These are phyloP conservation scores for Panicum virgatum DNA, from an alignment of 202 grass and related monocot genomes.

Conservation along the genomic window DNA sequence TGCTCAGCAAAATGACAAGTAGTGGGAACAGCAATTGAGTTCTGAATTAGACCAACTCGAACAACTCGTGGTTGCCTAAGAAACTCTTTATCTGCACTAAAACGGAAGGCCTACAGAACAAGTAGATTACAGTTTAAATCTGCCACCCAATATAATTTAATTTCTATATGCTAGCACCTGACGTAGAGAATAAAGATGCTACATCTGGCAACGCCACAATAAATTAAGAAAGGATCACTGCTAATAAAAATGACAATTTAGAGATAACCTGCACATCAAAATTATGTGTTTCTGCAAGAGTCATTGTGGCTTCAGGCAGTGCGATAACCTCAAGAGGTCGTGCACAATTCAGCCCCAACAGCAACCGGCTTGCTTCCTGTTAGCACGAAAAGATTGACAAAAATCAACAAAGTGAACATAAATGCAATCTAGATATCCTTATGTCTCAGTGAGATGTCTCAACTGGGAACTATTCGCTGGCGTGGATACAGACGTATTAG, in stretches of 20 bases:
- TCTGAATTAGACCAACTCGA: conserved; percentile 93
- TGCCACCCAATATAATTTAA: neutral
- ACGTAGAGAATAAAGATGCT: neutral
- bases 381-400: conserved; percentile 17
- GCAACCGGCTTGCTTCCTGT: conserved; percentile 83
- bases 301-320: conserved; percentile 47
- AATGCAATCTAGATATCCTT: neutral
- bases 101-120: conserved; percentile 68
- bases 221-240: neutral
- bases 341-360: conserved; percentile 81
- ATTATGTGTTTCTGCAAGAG: conserved; percentile 50
- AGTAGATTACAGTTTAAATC: conserved; percentile 3
- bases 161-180: conserved; percentile 6
- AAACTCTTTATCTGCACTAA: conserved; percentile 77
- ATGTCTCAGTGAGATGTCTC: neutral
- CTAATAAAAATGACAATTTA: neutral
- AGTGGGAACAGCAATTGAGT: conserved; percentile 79
- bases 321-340: conserved; percentile 51
- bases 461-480: neutral
- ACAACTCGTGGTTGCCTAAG: conserved; percentile 63
- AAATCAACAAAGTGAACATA: conserved; percentile 10
- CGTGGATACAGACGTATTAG: no score
- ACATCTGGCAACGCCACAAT: neutral
- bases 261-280: conserved; percentile 86
- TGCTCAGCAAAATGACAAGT: conserved; percentile 81